These are phyloP conservation scores for Aquilaria sinensis DNA, from an alignment of 345 rosid species.

Conservation along the genomic window DNA sequence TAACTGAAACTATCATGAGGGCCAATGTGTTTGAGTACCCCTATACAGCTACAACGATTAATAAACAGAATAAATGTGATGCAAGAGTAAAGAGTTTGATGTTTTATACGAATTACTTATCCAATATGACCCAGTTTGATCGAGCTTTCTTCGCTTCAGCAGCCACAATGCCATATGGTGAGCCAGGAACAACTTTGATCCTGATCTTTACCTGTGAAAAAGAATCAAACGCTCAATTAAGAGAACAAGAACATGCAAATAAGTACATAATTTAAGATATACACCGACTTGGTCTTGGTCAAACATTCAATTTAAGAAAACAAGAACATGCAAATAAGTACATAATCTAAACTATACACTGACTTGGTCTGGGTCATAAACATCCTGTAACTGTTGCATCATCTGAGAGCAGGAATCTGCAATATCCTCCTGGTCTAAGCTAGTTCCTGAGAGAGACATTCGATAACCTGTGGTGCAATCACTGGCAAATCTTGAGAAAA, in stretches of 20 bases:
- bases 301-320: conserved; percentile 35
- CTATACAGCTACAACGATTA: not conserved
- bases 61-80: conserved; percentile 12
- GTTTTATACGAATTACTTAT: conserved; percentile 48
- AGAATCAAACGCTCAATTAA: conserved; percentile 5
- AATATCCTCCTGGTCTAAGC: conserved; percentile 65
- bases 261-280: not conserved
- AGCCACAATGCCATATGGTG: conserved; percentile 77
- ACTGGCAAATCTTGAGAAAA: conserved; percentile 73
- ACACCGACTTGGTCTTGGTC: conserved; percentile 75
- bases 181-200: conserved; percentile 67
- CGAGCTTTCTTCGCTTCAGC: conserved; percentile 68
- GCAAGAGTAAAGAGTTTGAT: conserved; percentile 13
- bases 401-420: conserved; percentile 83
- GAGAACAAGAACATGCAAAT: not conserved
- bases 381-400: conserved; percentile 80
- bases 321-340: not conserved
- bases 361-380: conserved; percentile 92
- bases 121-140: conserved; percentile 92
- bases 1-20: not conserved
- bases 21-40: not conserved
- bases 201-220: conserved; percentile 72
- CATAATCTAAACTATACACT: not conserved
- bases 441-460: conserved; percentile 58
- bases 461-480: conserved; percentile 75